Evolutionary conservation across 2,329 filamentous ascomycete species (phyloP), one percentile per base, ranked within the genome.

Genomic region (Xylariaceae sp.): DNA sequence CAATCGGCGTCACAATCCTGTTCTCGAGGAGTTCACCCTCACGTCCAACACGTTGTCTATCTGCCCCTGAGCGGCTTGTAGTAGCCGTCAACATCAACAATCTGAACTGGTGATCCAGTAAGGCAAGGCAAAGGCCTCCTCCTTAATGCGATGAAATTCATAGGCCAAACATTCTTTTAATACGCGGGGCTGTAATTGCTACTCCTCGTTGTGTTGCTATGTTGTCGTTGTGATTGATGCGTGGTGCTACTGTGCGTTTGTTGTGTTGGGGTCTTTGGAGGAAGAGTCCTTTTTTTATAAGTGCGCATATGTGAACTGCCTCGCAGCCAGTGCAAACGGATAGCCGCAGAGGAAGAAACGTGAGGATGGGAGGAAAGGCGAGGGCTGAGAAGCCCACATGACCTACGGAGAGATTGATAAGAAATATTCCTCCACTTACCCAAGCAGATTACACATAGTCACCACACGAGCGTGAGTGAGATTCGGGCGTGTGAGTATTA

Each of bases 391-490:
- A 9, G 45, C 47, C 48, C 42, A 42, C 5, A 13, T 45, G n/a
- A 44, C 49, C 51, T 53, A 56, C 52, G 39, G 35, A 52, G 18
- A 49, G 53, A 39, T 37, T 15, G 55, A 57, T 44, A 51, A 52
- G 45, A 51, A 56, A 53, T 8, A 44, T 53, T 51, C 15, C 44
- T 59, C 54, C 42, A 63, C 61, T 63, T 63, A 63, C 61, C 45
- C 51, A 17, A 54, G n/a, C 47, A 47, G 51, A 44, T 55, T 47
- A 35, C 55, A 61, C 61, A 63, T 63, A 61, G 51, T 59, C 56
- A 63, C 61, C 48, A 55, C 53, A 53, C n/a, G 34, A 37, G 30
- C 45, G 49, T 53, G 15, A 35, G 52, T 52, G 42, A 56, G 39
- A 51, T 58, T 23, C 52, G 18, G 30, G 13, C 34, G 15, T 39